Conservation (phyloP, 768 basidiomycete species). For the Kwoniella europaea region DNA sequence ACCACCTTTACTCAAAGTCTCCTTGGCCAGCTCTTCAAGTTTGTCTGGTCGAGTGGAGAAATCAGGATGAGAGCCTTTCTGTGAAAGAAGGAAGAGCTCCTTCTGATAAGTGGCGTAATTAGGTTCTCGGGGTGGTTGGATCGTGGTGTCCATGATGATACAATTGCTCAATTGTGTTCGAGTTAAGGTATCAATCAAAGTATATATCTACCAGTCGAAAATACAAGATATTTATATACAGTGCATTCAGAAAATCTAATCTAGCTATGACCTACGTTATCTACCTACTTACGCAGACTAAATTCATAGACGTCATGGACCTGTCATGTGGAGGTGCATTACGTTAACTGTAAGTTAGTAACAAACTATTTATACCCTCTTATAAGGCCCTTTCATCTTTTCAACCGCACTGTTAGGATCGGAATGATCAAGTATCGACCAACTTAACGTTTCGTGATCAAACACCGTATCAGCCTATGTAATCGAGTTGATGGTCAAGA, state of each 20-base stretch:
- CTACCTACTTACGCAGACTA: neutral
- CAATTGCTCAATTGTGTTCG: no score
- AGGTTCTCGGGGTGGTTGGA: constrained; percentile 63
- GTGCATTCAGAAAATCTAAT: neutral
- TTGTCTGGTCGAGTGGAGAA: constrained; percentile 59
- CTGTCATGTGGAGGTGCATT: constrained; percentile 5
- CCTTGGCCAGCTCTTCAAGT: constrained; percentile 60
- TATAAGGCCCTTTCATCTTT: constrained; percentile 13
- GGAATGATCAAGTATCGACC: constrained; percentile 1
- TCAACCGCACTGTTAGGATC: constrained; percentile 10
- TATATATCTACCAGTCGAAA: no score
- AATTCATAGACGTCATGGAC: constrained; percentile 8
- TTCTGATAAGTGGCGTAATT: constrained; percentile 65
- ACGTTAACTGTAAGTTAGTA: neutral
- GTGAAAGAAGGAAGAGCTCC: constrained; percentile 59
- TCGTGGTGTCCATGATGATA: constrained; percentile 59
- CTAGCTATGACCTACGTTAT: neutral
- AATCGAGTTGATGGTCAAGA: neutral
- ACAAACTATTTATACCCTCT: neutral
- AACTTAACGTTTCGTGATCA: neutral
- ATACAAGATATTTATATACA: no score
- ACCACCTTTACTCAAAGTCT: constrained; percentile 63
- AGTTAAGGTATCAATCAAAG: no score
- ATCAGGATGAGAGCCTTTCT: constrained; percentile 36
- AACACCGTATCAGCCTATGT: neutral